A percentile compares a stretch with the other conserved stretches of the same genome.
Evolutionary conservation across 2,329 filamentous ascomycete species (phyloP).

Genomic region (Trichoderma asperellum): DNA sequence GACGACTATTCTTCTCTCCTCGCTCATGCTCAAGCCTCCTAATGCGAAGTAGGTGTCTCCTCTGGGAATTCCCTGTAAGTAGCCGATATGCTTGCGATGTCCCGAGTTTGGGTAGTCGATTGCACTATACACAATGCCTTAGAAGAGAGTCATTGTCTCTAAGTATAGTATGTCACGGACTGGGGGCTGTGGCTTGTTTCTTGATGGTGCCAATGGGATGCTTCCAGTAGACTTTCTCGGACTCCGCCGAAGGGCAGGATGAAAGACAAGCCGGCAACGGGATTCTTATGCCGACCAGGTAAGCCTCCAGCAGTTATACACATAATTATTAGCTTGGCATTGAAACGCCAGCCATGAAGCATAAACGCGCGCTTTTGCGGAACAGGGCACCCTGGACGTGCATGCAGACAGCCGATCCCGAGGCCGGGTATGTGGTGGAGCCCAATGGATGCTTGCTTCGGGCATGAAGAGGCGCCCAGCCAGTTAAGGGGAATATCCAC

Average conservation of each 20-base stretch:
- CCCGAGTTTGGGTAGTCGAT: slow-evolving; percentile 5
- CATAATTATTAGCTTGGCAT: slow-evolving; percentile 9
- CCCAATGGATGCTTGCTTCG: slow-evolving; percentile 25
- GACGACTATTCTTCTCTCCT: slow-evolving; percentile 50
- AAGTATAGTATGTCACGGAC: slow-evolving; percentile 15
- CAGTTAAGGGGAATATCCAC: slow-evolving; percentile 30
- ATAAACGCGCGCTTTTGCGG: slow-evolving; percentile 19
- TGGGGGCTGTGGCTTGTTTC: slow-evolving; percentile 16
- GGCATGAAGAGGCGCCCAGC: slow-evolving; percentile 26
- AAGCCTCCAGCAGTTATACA: not conserved
- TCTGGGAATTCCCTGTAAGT: slow-evolving; percentile 14
- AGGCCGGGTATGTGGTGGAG: slow-evolving; percentile 26
- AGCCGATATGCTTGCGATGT: slow-evolving; percentile 1
- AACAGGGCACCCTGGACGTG: slow-evolving; percentile 20
- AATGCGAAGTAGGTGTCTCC: slow-evolving; percentile 25
- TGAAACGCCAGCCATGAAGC: slow-evolving; percentile 4
- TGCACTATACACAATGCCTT: slow-evolving; percentile 10
- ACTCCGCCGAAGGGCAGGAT: slow-evolving; percentile 26
- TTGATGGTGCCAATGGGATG: slow-evolving; percentile 21
- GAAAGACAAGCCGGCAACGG: slow-evolving; percentile 11
- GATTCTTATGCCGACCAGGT: slow-evolving; percentile 21
- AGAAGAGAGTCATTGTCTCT: slow-evolving; percentile 24
- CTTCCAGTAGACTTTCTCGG: slow-evolving; percentile 8
- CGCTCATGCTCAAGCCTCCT: slow-evolving; percentile 36
- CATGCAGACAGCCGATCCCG: slow-evolving; percentile 27